phyloP scores from a whole-genome alignment of 371 early-diverging fungal species.

The Apophysomyces variabilis region DNA sequence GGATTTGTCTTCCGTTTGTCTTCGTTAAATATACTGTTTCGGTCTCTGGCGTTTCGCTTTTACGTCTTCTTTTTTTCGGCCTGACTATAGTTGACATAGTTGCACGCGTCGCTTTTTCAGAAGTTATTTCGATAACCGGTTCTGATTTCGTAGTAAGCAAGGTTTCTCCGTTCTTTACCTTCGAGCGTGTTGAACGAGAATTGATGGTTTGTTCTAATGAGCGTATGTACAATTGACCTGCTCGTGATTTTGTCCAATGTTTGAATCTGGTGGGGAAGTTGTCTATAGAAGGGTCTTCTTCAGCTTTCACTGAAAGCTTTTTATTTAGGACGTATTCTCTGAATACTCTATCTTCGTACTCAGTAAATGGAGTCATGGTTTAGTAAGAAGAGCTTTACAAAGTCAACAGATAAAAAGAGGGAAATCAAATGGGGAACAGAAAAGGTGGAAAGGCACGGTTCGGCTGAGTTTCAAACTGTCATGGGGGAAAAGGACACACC shows the following conservation, averaged over 20 bases:
- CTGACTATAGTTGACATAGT: not conserved
- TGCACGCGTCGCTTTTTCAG: not conserved
- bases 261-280: not conserved
- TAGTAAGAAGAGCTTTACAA: too few species aligned
- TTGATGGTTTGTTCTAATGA: not conserved
- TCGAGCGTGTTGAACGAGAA: not conserved
- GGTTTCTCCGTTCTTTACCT: not conserved
- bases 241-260: not conserved
- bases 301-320: not conserved
- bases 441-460: too few species aligned
- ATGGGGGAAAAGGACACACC: too few species aligned
- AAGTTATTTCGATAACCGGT: not conserved
- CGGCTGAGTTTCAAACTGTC: too few species aligned
- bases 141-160: not conserved
- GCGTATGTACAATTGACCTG: not conserved
- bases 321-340: not conserved
- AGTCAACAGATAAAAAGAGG: too few species aligned
- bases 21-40: not conserved
- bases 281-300: not conserved
- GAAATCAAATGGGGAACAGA: too few species aligned
- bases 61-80: not conserved
- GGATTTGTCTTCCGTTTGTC: not conserved
- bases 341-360: slow-evolving; percentile 4
- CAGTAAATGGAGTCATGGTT: not conserved
- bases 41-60: not conserved